phyloP scores from a whole-genome alignment of 768 basidiomycete genomes.

The Ramaria rubella region DNA sequence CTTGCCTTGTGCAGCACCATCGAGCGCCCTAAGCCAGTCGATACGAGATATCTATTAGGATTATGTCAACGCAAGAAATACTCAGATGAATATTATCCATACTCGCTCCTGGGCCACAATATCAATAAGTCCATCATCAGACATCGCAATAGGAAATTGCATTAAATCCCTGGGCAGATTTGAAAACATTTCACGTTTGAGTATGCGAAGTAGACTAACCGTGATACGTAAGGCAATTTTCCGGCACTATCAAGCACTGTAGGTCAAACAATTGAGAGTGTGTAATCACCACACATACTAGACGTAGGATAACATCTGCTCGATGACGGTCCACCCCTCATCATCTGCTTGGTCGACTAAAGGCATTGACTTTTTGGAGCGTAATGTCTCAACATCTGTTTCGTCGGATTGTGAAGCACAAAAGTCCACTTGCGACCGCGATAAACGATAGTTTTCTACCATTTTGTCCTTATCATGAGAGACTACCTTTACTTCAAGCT shows the following conservation, averaged over 20 bases:
- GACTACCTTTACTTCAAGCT: conserved; percentile 62
- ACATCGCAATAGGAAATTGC: conserved; percentile 78
- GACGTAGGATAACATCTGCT: conserved; percentile 61
- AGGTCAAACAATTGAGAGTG: not conserved
- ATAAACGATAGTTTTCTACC: conserved; percentile 42
- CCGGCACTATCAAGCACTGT: conserved; percentile 39
- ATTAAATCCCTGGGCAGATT: conserved; percentile 52
- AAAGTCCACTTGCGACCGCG: conserved; percentile 22
- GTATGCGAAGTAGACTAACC: conserved; percentile 31
- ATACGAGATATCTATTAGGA: conserved; percentile 39
- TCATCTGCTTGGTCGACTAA: conserved; percentile 38
- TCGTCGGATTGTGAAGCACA: not conserved
- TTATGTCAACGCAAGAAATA: not conserved
- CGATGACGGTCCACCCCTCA: conserved; percentile 66
- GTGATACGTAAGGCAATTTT: conserved; percentile 68
- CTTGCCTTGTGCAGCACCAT: conserved; percentile 56
- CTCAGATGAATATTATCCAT: conserved; percentile 17
- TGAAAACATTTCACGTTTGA: conserved; percentile 6
- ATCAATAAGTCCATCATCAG: conserved; percentile 75
- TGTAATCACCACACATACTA: conserved; percentile 27
- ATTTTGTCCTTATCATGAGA: conserved; percentile 68
- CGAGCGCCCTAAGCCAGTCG: conserved; percentile 47
- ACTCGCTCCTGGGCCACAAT: conserved; percentile 60
- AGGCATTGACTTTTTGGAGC: conserved; percentile 30
- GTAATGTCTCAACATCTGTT: not conserved